Evolutionary conservation across 75 land plant species (phyloP).

Genomic region (Cunninghamia lanceolata): DNA sequence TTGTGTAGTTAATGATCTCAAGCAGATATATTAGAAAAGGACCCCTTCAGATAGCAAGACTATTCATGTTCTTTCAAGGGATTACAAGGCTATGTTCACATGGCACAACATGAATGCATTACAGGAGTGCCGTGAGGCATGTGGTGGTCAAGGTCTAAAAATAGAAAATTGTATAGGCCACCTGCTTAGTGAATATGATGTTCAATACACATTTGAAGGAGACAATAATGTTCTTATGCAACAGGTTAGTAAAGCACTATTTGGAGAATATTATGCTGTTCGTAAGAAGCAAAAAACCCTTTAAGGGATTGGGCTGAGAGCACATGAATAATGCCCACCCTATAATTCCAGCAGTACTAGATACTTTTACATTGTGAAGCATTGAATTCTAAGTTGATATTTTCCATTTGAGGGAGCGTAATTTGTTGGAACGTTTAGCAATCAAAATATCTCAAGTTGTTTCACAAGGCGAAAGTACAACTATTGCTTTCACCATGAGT

Average conservation of each 20-base stretch:
- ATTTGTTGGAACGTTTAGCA: constrained; percentile 65
- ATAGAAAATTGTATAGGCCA: too few relatives aligned
- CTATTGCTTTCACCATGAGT: constrained; percentile 60
- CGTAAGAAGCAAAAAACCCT: constrained; percentile 56
- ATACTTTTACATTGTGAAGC: constrained; percentile 39
- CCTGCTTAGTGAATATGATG: constrained; percentile 80
- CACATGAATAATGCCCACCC: constrained; percentile 80
- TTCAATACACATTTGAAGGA: constrained; percentile 92
- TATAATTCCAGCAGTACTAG: constrained; percentile 49
- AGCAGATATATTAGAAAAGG: constrained; percentile 59
- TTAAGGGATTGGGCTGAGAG: constrained; percentile 70
- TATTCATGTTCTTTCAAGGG: constrained; percentile 90
- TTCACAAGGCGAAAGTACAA: constrained; percentile 54
- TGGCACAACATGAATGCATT: constrained; percentile 94
- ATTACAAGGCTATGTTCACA: constrained; percentile 79
- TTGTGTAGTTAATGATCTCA: constrained; percentile 70
- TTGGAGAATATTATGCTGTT: constrained; percentile 51
- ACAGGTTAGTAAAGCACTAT: constrained; percentile 92
- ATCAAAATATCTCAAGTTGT: constrained; percentile 43
- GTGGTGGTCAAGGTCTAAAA: too few relatives aligned
- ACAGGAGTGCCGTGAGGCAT: too few relatives aligned
- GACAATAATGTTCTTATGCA: constrained; percentile 95
- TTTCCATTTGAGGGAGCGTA: constrained; percentile 78
- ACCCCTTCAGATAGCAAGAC: constrained; percentile 67
- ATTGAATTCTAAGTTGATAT: constrained; percentile 57